Evolutionary conservation across 2,329 filamentous ascomycete species (phyloP), one percentile per base, ranked within the genome.

Genomic region (Exophiala sideris): DNA sequence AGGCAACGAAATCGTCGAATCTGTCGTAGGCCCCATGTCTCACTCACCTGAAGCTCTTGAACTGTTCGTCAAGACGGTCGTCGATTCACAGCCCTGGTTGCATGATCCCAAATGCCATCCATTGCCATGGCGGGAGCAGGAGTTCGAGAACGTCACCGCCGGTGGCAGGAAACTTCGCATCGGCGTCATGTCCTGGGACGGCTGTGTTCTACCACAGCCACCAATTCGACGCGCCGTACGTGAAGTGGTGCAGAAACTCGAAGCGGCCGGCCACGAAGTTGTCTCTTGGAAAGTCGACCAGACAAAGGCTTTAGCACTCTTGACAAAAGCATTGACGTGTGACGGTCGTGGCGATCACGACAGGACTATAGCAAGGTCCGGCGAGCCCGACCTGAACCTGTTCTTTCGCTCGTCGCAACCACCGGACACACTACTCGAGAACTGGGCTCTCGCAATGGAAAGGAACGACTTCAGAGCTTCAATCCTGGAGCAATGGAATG

Each of bases 161-260:
- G 16, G 34, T 52, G 32, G 33, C 16, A 4, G 67, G 67, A 50
- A 50, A 36, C 32, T 48, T 66, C 87, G 16, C 78, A 72, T 88
- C 48, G 85, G 73, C 3, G 77, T 88, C 21, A 48, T 38, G 33
- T 35, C 24, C 29, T 48, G 29, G 36, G 86, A 88, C 64, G 80
- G 78, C 10, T 73, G 82, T 48, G 84, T 86, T 2, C 73, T 16
- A 16, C 85, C 86, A 0, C 86, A 87, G 47, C 85, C 86, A 2
- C 86, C 85, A 0, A 75, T 88, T 2, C 68, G 73, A 0, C 29
- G 45, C 9, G 45, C 82, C 1, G 66, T 87, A 5, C 66, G 69
- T 2, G 66, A 71, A 5, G 69, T 79, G 0, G 73, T 73, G 0
- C 66, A 70, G 2, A 73, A 68, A 39, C 69, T 86, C 4, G 62